phyloP scores from a whole-genome alignment of 257 asterid genomes.

The Paulownia fortunei region DNA sequence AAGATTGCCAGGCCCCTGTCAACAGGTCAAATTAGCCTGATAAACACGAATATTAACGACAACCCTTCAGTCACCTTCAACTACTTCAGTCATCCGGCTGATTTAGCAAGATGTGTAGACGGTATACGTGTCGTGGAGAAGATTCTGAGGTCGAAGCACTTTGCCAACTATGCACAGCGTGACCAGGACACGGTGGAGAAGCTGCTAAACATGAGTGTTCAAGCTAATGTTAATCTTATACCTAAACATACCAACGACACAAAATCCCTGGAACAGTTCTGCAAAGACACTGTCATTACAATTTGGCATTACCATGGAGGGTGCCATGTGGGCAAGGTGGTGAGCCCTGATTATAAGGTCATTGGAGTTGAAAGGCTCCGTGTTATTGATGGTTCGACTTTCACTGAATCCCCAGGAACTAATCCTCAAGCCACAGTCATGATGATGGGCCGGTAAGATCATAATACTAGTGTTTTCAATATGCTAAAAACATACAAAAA shows the following conservation, averaged over 20 bases:
- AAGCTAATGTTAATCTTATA: slow-evolving; percentile 83
- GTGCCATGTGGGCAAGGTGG: slow-evolving; percentile 84
- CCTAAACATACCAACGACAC: slow-evolving; percentile 89
- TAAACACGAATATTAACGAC: slow-evolving; percentile 67
- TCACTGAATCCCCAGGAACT: slow-evolving; percentile 85
- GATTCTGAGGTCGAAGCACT: slow-evolving; percentile 61
- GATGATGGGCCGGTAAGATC: slow-evolving; percentile 92
- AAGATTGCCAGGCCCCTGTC: slow-evolving; percentile 40
- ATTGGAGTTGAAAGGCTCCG: slow-evolving; percentile 77
- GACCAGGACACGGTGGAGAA: slow-evolving; percentile 56
- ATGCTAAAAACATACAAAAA: background rate
- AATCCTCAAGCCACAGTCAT: slow-evolving; percentile 96
- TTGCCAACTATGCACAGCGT: slow-evolving; percentile 53
- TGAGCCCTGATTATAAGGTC: slow-evolving; percentile 61
- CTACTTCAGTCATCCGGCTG: slow-evolving; percentile 88
- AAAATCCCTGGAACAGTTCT: slow-evolving; percentile 76
- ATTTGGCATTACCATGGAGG: slow-evolving; percentile 99
- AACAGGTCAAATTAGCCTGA: slow-evolving; percentile 46
- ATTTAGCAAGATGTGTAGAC: slow-evolving; percentile 65
- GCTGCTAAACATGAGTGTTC: slow-evolving; percentile 76
- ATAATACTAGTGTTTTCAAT: background rate
- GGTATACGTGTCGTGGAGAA: slow-evolving; percentile 82
- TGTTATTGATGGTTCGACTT: slow-evolving; percentile 84
- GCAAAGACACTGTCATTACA: slow-evolving; percentile 93
- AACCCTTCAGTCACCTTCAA: slow-evolving; percentile 93